Evolutionary conservation across 495 filamentous ascomycete species (phyloP).

Genomic region (Penicillium crystallinum): DNA sequence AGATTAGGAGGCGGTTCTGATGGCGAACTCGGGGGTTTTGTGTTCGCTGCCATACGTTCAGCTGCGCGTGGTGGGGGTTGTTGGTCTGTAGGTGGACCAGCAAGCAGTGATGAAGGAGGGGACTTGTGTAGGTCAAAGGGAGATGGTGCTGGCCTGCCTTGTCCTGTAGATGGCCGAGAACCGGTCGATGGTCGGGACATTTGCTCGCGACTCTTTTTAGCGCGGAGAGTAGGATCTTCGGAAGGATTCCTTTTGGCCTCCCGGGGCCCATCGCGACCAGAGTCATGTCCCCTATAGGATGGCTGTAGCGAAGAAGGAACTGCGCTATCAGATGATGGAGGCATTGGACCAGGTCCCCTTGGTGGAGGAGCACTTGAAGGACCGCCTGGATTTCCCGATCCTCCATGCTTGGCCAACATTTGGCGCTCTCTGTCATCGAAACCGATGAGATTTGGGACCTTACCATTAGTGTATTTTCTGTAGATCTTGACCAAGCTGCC

Average conservation of each 20-base stretch:
- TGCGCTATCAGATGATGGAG: slow-evolving; percentile 26
- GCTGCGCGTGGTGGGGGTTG: slow-evolving; percentile 26
- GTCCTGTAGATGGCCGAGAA: slow-evolving; percentile 21
- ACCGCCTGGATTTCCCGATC: slow-evolving; percentile 17
- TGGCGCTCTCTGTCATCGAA: slow-evolving; percentile 79
- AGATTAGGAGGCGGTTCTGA: slow-evolving; percentile 21
- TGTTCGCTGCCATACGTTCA: slow-evolving; percentile 22
- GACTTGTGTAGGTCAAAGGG: slow-evolving; percentile 14
- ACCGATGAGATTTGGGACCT: slow-evolving; percentile 68
- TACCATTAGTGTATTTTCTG: slow-evolving; percentile 89
- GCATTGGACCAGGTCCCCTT: slow-evolving; percentile 26
- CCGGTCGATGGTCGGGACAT: slow-evolving; percentile 39
- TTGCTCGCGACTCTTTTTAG: slow-evolving; percentile 45
- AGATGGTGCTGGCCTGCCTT: slow-evolving; percentile 20
- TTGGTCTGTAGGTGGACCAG: slow-evolving; percentile 20
- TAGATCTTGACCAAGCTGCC: slow-evolving; percentile 92
- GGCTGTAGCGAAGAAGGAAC: slow-evolving; percentile 32
- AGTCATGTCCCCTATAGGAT: slow-evolving; percentile 25
- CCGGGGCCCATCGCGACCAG: slow-evolving; percentile 36
- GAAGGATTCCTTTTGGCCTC: slow-evolving; percentile 32
- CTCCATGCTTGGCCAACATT: slow-evolving; percentile 52
- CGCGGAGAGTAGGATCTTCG: slow-evolving; percentile 37
- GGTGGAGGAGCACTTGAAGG: slow-evolving; percentile 30
- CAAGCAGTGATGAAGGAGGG: not conserved
- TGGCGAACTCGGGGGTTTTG: slow-evolving; percentile 16